Evolutionary conservation across 1,139 yeast genomes (phyloP).

Genomic region (Yamadazyma atmosphaerica): DNA sequence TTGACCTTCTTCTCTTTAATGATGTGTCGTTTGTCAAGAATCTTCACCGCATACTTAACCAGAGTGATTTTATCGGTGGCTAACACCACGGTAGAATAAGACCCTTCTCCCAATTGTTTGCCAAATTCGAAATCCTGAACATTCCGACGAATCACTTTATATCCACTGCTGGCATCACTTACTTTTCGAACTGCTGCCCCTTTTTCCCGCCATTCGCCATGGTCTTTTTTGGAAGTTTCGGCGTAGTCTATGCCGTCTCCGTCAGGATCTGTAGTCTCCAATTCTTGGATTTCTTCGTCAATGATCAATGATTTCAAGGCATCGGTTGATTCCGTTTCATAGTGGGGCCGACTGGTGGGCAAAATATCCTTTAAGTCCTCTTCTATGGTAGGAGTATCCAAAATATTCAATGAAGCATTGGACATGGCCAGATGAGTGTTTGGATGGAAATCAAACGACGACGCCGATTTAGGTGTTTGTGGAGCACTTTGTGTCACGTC

Average conservation of each 20-base stretch:
- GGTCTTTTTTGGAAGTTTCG: no score
- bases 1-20: conserved; percentile 94
- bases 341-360: not conserved
- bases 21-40: conserved; percentile 89
- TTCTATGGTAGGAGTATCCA: conserved; percentile 31
- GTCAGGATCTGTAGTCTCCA: conserved; percentile 4
- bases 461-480: conserved; percentile 26
- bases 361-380: conserved; percentile 17
- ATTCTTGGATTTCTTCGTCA: conserved; percentile 11
- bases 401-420: conserved; percentile 39
- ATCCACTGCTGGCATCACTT: conserved; percentile 19
- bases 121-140: conserved; percentile 89
- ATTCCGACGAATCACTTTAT: conserved; percentile 49
- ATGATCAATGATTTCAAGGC: conserved; percentile 14
- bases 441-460: conserved; percentile 30
- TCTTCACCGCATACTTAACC: conserved; percentile 83
- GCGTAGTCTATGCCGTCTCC: conserved; percentile 2
- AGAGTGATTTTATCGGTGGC: conserved; percentile 78
- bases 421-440: conserved; percentile 25
- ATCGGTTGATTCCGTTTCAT: conserved; percentile 10
- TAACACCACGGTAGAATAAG: conserved; percentile 89
- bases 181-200: conserved; percentile 42
- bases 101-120: conserved; percentile 89
- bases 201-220: conserved; percentile 37
- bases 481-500: conserved; percentile 28